phyloP scores from a whole-genome alignment of 176 grass and related monocot genomes.

The Zizania latifolia region DNA sequence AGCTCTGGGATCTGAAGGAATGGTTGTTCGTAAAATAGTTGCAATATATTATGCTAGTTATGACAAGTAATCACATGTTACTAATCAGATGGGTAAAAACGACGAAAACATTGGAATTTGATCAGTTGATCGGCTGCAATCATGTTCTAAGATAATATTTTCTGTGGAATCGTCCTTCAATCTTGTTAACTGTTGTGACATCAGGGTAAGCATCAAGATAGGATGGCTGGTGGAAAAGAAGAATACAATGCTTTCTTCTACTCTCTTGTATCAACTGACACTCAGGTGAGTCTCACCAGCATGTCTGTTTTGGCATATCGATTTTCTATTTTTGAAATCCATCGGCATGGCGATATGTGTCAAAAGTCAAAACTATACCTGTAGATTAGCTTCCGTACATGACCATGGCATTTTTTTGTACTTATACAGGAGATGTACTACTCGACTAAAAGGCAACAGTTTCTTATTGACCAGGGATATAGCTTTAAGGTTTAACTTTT shows the following conservation, averaged over 20 bases:
- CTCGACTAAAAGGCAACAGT: conserved; percentile 97
- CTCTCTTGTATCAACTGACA: conserved; percentile 97
- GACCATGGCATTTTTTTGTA: conserved; percentile 15
- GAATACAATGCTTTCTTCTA: conserved; percentile 99
- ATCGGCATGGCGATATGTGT: not conserved
- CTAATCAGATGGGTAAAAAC: not conserved
- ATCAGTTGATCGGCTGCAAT: not conserved
- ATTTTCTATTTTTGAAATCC: not conserved
- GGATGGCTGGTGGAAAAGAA: conserved; percentile 98
- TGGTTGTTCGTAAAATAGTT: not conserved
- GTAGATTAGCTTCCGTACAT: not conserved
- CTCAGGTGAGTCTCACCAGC: conserved; percentile 48
- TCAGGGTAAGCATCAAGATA: conserved; percentile 89
- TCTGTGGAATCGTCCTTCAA: not conserved
- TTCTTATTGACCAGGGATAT: conserved; percentile 97
- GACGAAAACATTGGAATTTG: not conserved
- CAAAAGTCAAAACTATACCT: not conserved
- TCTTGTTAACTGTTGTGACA: conserved; percentile 8
- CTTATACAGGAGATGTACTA: conserved; percentile 90
- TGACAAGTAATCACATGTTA: not conserved
- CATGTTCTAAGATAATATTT: not conserved
- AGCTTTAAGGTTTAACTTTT: conserved; percentile 81
- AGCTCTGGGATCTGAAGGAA: conserved; percentile 1
- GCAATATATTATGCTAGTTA: conserved; percentile 6
- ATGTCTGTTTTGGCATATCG: conserved; percentile 6